phyloP scores from a whole-genome alignment of 768 basidiomycete genomes.

The Pluteus cervinus region DNA sequence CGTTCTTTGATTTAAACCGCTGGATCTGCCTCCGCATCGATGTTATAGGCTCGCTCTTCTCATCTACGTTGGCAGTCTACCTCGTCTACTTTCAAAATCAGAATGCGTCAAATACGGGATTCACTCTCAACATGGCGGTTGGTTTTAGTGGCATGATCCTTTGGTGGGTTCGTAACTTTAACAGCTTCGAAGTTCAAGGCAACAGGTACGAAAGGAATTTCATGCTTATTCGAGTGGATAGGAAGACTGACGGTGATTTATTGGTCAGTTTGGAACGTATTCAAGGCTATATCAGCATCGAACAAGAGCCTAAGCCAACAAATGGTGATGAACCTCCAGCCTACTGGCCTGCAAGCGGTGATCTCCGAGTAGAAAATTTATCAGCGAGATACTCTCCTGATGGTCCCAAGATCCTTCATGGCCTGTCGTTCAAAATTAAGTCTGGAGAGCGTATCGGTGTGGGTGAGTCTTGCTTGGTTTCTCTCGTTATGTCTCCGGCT shows the following conservation, averaged over 20 bases:
- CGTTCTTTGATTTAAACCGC: slow-evolving; percentile 44
- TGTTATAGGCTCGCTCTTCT: slow-evolving; percentile 47
- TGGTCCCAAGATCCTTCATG: slow-evolving; percentile 52
- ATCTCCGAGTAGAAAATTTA: slow-evolving; percentile 52
- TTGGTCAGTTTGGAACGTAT: slow-evolving; percentile 73
- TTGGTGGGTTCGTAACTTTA: slow-evolving; percentile 37
- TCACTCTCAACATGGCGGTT: slow-evolving; percentile 51
- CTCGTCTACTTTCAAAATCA: slow-evolving; percentile 39
- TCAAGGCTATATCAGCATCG: slow-evolving; percentile 60
- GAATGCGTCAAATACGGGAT: slow-evolving; percentile 36
- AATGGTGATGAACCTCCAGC: slow-evolving; percentile 57
- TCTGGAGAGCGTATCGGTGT: slow-evolving; percentile 64
- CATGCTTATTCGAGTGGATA: not conserved
- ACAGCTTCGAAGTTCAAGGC: slow-evolving; percentile 35
- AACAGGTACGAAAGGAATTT: slow-evolving; percentile 16
- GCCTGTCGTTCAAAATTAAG: slow-evolving; percentile 51
- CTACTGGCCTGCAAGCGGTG: slow-evolving; percentile 64
- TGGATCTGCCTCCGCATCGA: slow-evolving; percentile 48
- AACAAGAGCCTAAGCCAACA: slow-evolving; percentile 60
- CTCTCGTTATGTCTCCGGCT: not conserved
- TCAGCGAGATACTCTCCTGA: slow-evolving; percentile 58
- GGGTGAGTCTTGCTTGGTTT: slow-evolving; percentile 23
- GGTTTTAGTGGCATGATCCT: slow-evolving; percentile 35
- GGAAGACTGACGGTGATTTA: too few species aligned
- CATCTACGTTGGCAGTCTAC: slow-evolving; percentile 46